phyloP scores from a whole-genome alignment of 495 filamentous ascomycete species.

The Penicillium ochrochloron region DNA sequence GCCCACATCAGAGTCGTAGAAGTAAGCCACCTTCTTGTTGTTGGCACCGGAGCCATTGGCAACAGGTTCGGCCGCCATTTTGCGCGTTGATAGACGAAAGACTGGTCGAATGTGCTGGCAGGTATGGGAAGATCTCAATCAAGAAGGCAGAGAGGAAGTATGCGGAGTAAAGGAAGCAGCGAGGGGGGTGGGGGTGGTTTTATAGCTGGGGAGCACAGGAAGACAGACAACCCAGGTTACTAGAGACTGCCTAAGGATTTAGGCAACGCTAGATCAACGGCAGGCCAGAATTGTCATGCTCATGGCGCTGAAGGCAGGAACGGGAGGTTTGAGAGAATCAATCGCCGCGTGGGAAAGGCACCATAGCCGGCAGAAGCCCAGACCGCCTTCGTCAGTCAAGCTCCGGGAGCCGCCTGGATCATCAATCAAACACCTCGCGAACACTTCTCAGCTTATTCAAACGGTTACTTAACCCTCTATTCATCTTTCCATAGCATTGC shows the following conservation, averaged over 20 bases:
- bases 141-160: conserved; percentile 23
- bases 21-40: conserved; percentile 87
- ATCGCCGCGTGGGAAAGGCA: conserved; percentile 31
- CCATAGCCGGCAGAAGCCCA: conserved; percentile 22
- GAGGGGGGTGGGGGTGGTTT: conserved; percentile 10
- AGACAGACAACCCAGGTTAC: conserved; percentile 13
- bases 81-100: conserved; percentile 16
- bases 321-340: conserved; percentile 30
- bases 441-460: conserved; percentile 10
- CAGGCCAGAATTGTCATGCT: conserved; percentile 25
- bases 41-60: conserved; percentile 52
- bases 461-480: not conserved
- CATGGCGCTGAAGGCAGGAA: conserved; percentile 22
- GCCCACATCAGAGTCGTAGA: conserved; percentile 96
- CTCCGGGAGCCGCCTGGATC: conserved; percentile 22
- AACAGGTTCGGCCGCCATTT: conserved; percentile 53
- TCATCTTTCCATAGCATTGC: conserved; percentile 1
- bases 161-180: conserved; percentile 22
- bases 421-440: conserved; percentile 14
- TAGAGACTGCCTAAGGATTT: conserved; percentile 12
- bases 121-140: conserved; percentile 14
- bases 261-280: conserved; percentile 14
- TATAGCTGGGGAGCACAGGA: conserved; percentile 7
- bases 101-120: not conserved
- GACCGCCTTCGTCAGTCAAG: conserved; percentile 40